phyloP scores from a whole-genome alignment of 345 rosid species.

The Raphanus raphanistrum region DNA sequence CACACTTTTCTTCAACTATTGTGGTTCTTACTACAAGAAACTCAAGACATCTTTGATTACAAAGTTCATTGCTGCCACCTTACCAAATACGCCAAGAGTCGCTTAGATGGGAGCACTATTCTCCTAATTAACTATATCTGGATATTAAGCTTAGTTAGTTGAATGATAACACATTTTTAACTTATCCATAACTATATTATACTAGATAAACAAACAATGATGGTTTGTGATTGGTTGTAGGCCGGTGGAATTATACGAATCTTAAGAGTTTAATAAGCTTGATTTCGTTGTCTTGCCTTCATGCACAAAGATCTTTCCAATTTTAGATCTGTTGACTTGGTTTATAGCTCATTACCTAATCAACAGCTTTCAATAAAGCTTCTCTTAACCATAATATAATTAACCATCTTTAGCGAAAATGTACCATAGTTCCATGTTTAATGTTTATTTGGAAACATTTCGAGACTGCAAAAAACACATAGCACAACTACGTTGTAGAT shows the following conservation, averaged over 20 bases:
- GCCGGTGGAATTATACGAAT: slow-evolving; percentile 34
- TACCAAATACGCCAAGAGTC: slow-evolving; percentile 26
- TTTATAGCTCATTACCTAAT: slow-evolving; percentile 9
- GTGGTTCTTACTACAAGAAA: slow-evolving; percentile 17
- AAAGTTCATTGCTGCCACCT: slow-evolving; percentile 14
- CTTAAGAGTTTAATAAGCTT: slow-evolving; percentile 31
- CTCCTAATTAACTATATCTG: background rate
- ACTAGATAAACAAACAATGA: slow-evolving; percentile 2
- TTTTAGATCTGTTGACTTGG: slow-evolving; percentile 32
- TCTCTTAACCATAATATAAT: background rate
- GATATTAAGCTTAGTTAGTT: background rate
- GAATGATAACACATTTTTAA: slow-evolving; percentile 3
- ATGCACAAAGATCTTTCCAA: slow-evolving; percentile 26
- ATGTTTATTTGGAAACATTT: background rate
- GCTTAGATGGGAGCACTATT: slow-evolving; percentile 9
- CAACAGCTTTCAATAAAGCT: background rate
- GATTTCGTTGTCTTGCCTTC: slow-evolving; percentile 27
- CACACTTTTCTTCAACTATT: background rate
- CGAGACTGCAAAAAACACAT: too few relatives aligned
- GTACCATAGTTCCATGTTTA: background rate
- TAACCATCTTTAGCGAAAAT: background rate
- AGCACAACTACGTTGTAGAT: background rate
- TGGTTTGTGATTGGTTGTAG: slow-evolving; percentile 26
- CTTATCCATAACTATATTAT: slow-evolving; percentile 1
- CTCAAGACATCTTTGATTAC: background rate